Evolutionary conservation across 495 filamentous ascomycete genomes (phyloP).

Genomic region (Pseudoneurospora amorphoporcata): DNA sequence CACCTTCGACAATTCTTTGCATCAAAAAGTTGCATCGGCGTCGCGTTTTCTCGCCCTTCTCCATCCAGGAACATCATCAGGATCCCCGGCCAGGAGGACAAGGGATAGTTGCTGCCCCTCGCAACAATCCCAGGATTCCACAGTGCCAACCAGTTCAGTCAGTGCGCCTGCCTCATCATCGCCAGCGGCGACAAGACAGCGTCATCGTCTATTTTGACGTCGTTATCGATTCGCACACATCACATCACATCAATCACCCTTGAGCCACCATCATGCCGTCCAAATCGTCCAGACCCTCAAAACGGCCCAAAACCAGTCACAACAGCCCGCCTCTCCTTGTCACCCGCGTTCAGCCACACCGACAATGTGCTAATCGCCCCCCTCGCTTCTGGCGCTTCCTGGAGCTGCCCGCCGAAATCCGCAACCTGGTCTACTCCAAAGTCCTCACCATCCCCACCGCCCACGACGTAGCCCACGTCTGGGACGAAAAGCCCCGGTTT

Average conservation of each 20-base stretch:
- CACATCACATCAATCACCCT: not conserved
- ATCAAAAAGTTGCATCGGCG: not conserved
- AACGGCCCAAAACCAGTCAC: not conserved
- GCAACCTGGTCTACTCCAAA: not conserved
- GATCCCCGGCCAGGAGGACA: not conserved
- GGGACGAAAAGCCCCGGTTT: not conserved
- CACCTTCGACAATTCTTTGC: not conserved
- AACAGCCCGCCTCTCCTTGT: not conserved
- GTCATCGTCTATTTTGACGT: not conserved
- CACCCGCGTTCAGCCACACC: slow-evolving; percentile 4
- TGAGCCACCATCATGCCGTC: not conserved
- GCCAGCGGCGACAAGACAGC: not conserved
- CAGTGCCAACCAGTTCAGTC: not conserved
- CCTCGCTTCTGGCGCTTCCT: slow-evolving; percentile 4
- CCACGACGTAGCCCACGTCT: not conserved
- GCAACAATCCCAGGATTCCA: not conserved
- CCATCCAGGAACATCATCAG: not conserved
- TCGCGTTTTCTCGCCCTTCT: not conserved
- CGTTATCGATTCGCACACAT: not conserved
- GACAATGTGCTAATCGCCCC: not conserved
- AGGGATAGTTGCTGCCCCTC: not conserved
- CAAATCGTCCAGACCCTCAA: not conserved
- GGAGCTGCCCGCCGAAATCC: slow-evolving; percentile 1
- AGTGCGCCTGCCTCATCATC: not conserved
- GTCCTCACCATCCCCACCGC: not conserved